phyloP scores from a whole-genome alignment of 1,139 yeast species.

The Geotrichum bryndzae region DNA sequence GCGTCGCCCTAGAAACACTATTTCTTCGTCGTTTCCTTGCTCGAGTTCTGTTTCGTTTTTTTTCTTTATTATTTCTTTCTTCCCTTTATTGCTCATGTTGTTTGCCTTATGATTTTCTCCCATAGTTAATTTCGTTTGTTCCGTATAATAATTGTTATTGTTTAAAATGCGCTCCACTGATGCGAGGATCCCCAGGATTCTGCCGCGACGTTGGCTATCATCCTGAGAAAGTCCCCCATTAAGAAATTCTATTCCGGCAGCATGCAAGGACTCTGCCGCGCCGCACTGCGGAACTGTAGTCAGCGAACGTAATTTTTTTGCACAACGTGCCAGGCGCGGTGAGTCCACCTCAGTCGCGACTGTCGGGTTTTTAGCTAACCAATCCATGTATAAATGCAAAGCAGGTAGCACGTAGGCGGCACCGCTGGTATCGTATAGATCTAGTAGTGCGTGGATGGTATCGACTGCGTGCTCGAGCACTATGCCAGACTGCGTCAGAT shows the following conservation, averaged over 20 bases:
- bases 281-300: neutral
- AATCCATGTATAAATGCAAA: neutral
- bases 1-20: neutral
- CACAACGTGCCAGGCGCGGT: neutral
- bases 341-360: neutral
- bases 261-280: neutral
- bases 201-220: neutral
- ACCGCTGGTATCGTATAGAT: neutral
- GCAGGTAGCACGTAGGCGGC: neutral
- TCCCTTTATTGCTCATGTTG: neutral
- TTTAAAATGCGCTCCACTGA: neutral
- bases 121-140: neutral
- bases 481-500: neutral
- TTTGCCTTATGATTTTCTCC: neutral
- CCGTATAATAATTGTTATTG: neutral
- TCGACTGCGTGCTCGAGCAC: neutral
- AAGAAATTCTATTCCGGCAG: neutral
- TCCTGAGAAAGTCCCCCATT: neutral
- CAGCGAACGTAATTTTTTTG: neutral
- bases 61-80: neutral
- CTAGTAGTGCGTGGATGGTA: neutral
- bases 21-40: neutral
- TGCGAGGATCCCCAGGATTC: neutral
- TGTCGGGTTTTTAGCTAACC: neutral
- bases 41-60: neutral